Evolutionary conservation across 768 basidiomycete genomes (phyloP), one percentile per base, ranked within the genome.

Genomic region (Lyophyllum atratum): DNA sequence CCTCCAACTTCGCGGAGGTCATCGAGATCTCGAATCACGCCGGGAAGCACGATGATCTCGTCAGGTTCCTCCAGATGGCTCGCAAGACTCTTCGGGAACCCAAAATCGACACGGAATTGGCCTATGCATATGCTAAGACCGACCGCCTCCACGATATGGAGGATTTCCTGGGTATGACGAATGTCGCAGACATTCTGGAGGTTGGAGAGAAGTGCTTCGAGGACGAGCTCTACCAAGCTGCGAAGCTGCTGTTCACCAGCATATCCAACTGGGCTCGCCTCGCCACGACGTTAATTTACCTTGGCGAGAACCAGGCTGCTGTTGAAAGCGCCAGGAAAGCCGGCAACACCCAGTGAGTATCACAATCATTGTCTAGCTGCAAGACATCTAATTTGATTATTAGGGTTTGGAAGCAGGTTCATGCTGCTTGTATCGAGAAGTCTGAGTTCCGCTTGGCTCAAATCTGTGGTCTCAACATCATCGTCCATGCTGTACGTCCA

Each of bases 141-240:
- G 97, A 98, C 69, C 88, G 97, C 51, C 76, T 99, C 14, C 96
- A 98, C 69, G 97, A 99, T 68, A 98, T 98, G 97, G 97, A 99
- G 68, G 97, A 99, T 76, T 99, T 99, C 85, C 78, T 99, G 63
- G 83, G 83, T 22, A 96, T 98, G 92, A 99, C 97, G 43, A 99
- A 99, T 62, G 97, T 99, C 46, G 97, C 97, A 5, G 97, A 99
- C 68, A 80, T 98, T 49, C 81, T 99, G 21, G 92, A 93, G 62
- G 97, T 98, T 52, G 97, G 97, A 71, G 97, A 99, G 80, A 98
- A 98, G 73, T 98, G 95, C 69, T 99, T 99, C 77, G 93, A 98
- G 67, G 97, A 98, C 59, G 93, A 94, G 68, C 80, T 99, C 26
- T 99, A 98, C 72, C 94, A 98, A 65, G 97, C 97, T 47, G 91